These are phyloP conservation scores for Gymnopilus junonius DNA, from an alignment of 768 basidiomycete species.

Conservation along the genomic window DNA sequence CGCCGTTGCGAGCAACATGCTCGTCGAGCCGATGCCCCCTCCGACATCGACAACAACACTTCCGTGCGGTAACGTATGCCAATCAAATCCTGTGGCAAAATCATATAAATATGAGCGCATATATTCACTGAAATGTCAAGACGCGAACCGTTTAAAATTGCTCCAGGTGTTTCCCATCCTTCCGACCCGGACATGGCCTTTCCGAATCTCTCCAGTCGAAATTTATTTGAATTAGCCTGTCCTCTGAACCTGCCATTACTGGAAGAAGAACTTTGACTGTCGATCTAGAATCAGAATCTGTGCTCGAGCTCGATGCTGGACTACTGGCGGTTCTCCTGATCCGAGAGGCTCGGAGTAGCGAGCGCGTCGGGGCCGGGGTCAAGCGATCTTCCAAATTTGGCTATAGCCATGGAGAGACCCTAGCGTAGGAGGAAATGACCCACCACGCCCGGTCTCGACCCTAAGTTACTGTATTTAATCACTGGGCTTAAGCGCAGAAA, in stretches of 20 bases:
- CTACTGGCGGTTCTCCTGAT: neutral
- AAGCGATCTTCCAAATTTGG: neutral
- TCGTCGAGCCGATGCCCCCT: conserved; percentile 65
- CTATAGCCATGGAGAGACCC: neutral
- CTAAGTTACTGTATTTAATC: neutral
- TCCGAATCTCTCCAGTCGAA: conserved; percentile 70
- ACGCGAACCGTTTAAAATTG: conserved; percentile 54
- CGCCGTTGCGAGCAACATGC: conserved; percentile 39
- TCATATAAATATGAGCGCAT: conserved; percentile 11
- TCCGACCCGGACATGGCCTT: conserved; percentile 77
- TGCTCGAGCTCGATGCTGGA: neutral
- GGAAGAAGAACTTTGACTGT: neutral
- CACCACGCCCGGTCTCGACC: conserved; percentile 25
- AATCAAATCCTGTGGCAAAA: conserved; percentile 56
- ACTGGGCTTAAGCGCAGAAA: neutral
- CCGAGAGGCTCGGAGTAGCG: neutral
- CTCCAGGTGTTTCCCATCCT: conserved; percentile 71
- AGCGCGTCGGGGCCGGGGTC: neutral
- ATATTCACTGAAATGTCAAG: conserved; percentile 4
- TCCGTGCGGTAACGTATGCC: conserved; percentile 54
- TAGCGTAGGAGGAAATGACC: conserved; percentile 1
- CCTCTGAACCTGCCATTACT: conserved; percentile 1
- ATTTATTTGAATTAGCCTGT: conserved; percentile 43
- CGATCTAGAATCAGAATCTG: neutral
- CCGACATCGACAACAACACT: conserved; percentile 71